These are phyloP conservation scores for Colletotrichum chlorophyti DNA, from an alignment of 2,329 filamentous ascomycete genomes.

Conservation along the genomic window DNA sequence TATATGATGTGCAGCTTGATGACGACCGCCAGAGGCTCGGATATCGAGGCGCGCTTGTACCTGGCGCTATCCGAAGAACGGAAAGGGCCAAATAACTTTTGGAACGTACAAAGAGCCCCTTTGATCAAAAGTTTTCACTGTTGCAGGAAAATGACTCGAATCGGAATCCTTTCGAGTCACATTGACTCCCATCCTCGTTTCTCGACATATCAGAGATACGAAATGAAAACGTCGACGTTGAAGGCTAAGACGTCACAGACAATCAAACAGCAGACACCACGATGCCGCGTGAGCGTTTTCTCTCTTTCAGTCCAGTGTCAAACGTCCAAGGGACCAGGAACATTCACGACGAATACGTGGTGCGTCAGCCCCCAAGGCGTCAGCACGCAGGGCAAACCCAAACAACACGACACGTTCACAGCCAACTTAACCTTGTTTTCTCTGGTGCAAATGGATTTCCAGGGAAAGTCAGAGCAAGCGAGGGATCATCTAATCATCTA, in stretches of 20 bases:
- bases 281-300: too few species aligned
- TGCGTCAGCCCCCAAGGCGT: background rate
- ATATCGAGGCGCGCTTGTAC: conserved; percentile 7
- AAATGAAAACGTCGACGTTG: too few species aligned
- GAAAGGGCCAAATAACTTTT: background rate
- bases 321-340: background rate
- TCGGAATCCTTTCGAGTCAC: background rate
- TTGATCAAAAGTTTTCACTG: background rate
- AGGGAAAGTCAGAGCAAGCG: too few species aligned
- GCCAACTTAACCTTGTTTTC: conserved; percentile 9
- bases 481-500: conserved; percentile 3
- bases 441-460: background rate
- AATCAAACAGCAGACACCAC: too few species aligned
- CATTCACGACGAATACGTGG: background rate
- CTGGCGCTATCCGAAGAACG: conserved; percentile 13
- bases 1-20: too few species aligned
- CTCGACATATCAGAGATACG: too few species aligned
- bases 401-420: background rate
- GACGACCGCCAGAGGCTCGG: too few species aligned
- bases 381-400: background rate
- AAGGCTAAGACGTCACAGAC: too few species aligned
- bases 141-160: background rate
- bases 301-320: too few species aligned
- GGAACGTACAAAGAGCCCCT: background rate
- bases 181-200: too few species aligned